Evolutionary conservation across 1,284 basidiomycete species (phyloP).

Genomic region (Leccinum pallidistipes): DNA sequence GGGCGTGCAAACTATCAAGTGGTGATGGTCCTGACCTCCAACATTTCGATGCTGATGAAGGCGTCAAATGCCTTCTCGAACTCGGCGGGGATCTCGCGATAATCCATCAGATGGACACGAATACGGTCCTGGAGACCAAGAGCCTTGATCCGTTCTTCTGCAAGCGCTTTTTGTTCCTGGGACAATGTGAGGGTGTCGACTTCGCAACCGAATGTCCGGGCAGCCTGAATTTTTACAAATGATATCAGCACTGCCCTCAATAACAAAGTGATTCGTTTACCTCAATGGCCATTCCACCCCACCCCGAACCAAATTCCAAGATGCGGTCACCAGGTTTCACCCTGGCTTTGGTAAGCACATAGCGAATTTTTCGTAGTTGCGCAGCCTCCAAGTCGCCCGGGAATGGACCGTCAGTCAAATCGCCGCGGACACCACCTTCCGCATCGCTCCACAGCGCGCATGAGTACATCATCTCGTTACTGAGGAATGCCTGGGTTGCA

Average conservation of each 20-base stretch:
- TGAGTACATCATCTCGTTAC: conserved; percentile 91
- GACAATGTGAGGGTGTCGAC: conserved; percentile 90
- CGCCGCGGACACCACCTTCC: conserved; percentile 72
- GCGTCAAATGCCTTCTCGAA: conserved; percentile 85
- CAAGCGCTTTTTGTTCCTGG: conserved; percentile 81
- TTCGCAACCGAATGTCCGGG: conserved; percentile 68
- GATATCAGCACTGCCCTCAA: conserved; percentile 6
- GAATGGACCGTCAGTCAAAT: conserved; percentile 50
- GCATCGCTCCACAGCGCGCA: conserved; percentile 78
- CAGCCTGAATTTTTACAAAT: conserved; percentile 47
- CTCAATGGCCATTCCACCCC: conserved; percentile 90
- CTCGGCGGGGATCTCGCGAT: conserved; percentile 73
- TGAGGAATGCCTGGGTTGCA: conserved; percentile 68
- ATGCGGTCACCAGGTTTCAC: conserved; percentile 78
- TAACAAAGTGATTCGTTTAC: conserved; percentile 37
- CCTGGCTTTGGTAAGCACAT: conserved; percentile 76
- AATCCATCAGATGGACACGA: conserved; percentile 86
- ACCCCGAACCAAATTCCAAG: conserved; percentile 90
- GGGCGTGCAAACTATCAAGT: neutral
- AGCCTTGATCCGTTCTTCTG: conserved; percentile 75
- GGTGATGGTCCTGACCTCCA: conserved; percentile 57
- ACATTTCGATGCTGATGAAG: conserved; percentile 90
- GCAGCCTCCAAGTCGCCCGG: conserved; percentile 77
- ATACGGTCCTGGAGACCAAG: conserved; percentile 73
- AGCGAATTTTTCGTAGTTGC: conserved; percentile 77